Evolutionary conservation across 2,329 filamentous ascomycete genomes (phyloP).

Genomic region (Chaetoscypha palmicola): DNA sequence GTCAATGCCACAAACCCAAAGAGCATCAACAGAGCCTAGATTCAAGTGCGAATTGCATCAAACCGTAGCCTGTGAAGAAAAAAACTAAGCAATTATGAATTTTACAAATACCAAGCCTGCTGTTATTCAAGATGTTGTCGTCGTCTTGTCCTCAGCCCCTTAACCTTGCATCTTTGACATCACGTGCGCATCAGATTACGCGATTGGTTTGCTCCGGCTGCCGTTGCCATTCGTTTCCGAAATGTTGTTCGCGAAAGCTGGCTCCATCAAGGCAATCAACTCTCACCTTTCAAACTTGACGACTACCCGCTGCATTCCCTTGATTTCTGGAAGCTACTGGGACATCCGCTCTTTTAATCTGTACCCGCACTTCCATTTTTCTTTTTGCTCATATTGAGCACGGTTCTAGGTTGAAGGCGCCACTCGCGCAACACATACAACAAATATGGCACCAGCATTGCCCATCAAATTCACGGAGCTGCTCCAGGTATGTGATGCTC

Average conservation of each 20-base stretch:
- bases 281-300: conserved; percentile 8
- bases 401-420: conserved; percentile 22
- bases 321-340: conserved; percentile 18
- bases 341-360: conserved; percentile 20
- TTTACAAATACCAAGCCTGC: too few relatives aligned
- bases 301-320: conserved; percentile 14
- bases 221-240: conserved; percentile 2
- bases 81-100: too few relatives aligned
- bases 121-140: too few relatives aligned
- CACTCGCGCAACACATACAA: conserved; percentile 20
- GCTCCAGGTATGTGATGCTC: conserved; percentile 75
- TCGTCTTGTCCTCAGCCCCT: too few relatives aligned
- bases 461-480: conserved; percentile 93
- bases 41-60: too few relatives aligned
- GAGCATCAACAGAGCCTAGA: too few relatives aligned
- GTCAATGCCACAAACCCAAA: too few relatives aligned
- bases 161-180: too few relatives aligned
- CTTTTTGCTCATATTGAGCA: conserved; percentile 24
- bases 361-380: conserved; percentile 8
- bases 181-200: too few relatives aligned
- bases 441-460: conserved; percentile 50
- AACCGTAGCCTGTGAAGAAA: too few relatives aligned
- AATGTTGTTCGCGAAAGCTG: conserved; percentile 13
- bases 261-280: conserved; percentile 13
- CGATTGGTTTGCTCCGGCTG: too few relatives aligned